Percentiles rank a stretch among this genome's conserved stretches.
Conservation (phyloP, 108 stramenopile species). For the Nitzschia sp. region DNA sequence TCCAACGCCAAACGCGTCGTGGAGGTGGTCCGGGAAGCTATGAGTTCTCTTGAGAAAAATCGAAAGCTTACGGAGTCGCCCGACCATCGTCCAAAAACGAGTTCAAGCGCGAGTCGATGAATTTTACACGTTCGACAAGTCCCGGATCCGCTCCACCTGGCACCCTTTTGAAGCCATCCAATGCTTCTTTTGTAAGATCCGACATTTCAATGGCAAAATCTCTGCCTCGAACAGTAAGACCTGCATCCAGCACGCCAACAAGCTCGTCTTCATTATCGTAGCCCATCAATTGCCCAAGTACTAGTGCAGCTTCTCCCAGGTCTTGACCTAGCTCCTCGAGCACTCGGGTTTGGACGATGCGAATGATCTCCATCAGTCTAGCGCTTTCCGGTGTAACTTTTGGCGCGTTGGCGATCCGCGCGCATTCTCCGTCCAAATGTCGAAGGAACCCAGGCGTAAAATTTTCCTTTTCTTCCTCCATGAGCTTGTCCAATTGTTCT, state of each 20-base stretch:
- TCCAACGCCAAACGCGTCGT: conserved; percentile 44
- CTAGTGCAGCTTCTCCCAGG: conserved; percentile 72
- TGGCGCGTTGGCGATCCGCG: conserved; percentile 53
- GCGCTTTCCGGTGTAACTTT: conserved; percentile 56
- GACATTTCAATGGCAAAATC: conserved; percentile 69
- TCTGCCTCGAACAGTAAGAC: conserved; percentile 67
- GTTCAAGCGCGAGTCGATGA: conserved; percentile 57
- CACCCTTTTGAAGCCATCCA: conserved; percentile 66
- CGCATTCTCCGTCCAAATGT: conserved; percentile 79
- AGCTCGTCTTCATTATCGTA: conserved; percentile 70
- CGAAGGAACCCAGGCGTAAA: conserved; percentile 77
- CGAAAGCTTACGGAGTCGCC: not conserved
- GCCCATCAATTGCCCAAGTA: conserved; percentile 72
- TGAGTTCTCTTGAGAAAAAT: not conserved
- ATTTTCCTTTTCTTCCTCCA: conserved; percentile 57
- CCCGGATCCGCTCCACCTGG: conserved; percentile 62
- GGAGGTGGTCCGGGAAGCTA: conserved; percentile 17
- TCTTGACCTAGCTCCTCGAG: conserved; percentile 76
- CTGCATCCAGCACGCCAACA: conserved; percentile 76
- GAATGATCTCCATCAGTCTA: conserved; percentile 62
- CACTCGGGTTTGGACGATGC: conserved; percentile 74
- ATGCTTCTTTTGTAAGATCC: conserved; percentile 64
- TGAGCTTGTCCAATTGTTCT: conserved; percentile 51
- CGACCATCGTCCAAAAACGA: conserved; percentile 31
- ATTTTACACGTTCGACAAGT: conserved; percentile 53